Base-by-base conservation (phyloP, 345 rosid genomes). In the Lumnitzera racemosa region DNA sequence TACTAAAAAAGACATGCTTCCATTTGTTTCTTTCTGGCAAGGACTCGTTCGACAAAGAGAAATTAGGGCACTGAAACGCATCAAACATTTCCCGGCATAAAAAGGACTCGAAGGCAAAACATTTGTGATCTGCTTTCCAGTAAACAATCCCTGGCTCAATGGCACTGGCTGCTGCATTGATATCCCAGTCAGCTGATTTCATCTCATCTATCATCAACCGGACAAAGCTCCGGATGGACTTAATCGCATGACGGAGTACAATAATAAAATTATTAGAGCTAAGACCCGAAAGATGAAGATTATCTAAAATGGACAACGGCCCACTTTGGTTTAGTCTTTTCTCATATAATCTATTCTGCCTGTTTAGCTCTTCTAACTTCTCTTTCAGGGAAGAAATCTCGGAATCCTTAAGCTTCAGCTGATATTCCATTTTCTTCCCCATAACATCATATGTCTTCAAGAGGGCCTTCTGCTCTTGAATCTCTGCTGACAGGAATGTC, bases 51-150 rank as follows among this genome's bases (percentile, higher is more conserved):
- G 64, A 51, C 36, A 71, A 61, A 7, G 79, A 75, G 69, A 86
- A 87, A 65, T 58, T 73, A 0, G 95, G 86, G 52, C 52, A 55
- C 56, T 94, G 80, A 71, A 87, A 94, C 8, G 69, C 83, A 15
- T 88, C 81, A 9, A 94, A 90, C 91, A 94, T 86, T 47, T 80
- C 75, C 61, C 76, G 83, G 75, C 90, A 84, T 31, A 87, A 80
- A 55, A 76, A 94, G 61, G 80, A 76, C 70, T 90, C 97, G 11
- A 94, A 86, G 11, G 90, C 85, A 46, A 76, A 90, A 71, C 97
- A 84, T 57, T 79, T 88, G 29, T 94, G 85, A 41, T 86, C 97
- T 24, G 69, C 72, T 65, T 65, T 87, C 80, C 79, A 80, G 48
- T 78, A 92, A 17, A 62, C 56, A 12, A 80, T 84, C 1, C 66